These are phyloP conservation scores for Pichiaceae sp. DNA, from an alignment of 1,139 yeast species.

Conservation along the genomic window DNA sequence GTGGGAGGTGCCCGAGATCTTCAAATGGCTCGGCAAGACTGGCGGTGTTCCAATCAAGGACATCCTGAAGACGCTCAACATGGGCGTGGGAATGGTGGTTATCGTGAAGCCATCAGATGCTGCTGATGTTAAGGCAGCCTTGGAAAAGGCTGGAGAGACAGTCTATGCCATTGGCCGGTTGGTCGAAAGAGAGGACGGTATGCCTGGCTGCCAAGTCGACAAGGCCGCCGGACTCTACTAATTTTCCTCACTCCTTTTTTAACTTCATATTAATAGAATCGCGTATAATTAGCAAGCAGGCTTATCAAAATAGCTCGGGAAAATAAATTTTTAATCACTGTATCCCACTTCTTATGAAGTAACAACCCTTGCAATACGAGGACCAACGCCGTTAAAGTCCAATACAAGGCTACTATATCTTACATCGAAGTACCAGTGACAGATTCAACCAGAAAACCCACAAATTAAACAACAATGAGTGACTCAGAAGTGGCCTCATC, in stretches of 20 bases:
- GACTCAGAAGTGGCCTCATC: constrained; percentile 30
- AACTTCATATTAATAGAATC: neutral
- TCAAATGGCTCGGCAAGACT: constrained; percentile 87
- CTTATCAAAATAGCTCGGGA: too few species aligned
- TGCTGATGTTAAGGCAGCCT: constrained; percentile 41
- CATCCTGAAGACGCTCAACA: constrained; percentile 82
- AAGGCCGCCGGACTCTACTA: constrained; percentile 38
- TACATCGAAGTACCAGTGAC: too few species aligned
- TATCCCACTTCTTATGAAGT: too few species aligned
- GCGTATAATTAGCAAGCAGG: too few species aligned
- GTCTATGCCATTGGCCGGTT: constrained; percentile 76
- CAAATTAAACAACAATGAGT: constrained; percentile 40
- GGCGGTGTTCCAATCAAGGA: constrained; percentile 87
- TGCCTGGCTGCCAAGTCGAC: constrained; percentile 59
- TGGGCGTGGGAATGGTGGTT: constrained; percentile 96
- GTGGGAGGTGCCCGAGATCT: constrained; percentile 83
- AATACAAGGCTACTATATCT: too few species aligned
- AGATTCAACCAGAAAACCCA: too few species aligned
- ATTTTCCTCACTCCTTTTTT: constrained; percentile 2
- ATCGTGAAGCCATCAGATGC: constrained; percentile 66
- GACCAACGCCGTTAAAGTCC: too few species aligned
- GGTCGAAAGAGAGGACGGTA: constrained; percentile 40
- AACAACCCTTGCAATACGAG: too few species aligned
- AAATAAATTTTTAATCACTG: too few species aligned
- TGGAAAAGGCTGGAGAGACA: constrained; percentile 62